Base-by-base conservation (phyloP, 1,284 basidiomycete species). In the Cryptococcus sp. region DNA sequence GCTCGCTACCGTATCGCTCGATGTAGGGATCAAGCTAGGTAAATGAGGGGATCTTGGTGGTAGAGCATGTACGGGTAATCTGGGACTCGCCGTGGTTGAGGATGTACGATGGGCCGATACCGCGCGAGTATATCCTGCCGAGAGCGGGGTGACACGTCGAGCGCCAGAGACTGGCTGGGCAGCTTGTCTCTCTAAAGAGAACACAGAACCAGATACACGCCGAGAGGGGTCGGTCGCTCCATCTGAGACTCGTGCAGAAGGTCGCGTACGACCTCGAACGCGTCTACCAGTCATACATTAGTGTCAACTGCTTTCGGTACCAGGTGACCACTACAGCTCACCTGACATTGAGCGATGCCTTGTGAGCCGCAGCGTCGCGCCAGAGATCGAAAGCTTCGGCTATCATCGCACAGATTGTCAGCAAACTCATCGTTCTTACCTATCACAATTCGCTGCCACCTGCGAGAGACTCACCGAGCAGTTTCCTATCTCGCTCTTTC, bases 381-480 rank as follows among this genome's bases (percentile, higher is more conserved):
- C 75, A 75, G 2, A 68, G 47, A 3, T 57, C 58, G 29, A 77
- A 67, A 1, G 61, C 67, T 22, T 74, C 73, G 40, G 62, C 74
- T 76, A 48, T 10, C 29, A 10, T 10, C 29, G 13, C 8, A 34
- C 2, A 34, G 8, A 8, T 19, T 22, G 7, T 29, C 7, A 54
- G 17, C 8, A 1, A 25, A 15, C 10, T 22, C 19, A 50, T 58
- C 46, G 56, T 54, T 37, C 46, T 26, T 13, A 19, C n/a, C n/a
- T n/a, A 15, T 22, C 16, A 46, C 7, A 7, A 6, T 8, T 2
- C 1, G 38, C 34, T 20, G 22, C 1, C 6, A 46, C 13, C 7
- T 8, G 16, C 17, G 20, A 44, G 17, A 1, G 19, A 54, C 70
- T 61, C 47, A 74, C 74, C 52, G 1, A 72, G 56, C 17, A 75